Evolutionary conservation across 139 green algal genomes (phyloP).

Genomic region (Asterochloris erici): DNA sequence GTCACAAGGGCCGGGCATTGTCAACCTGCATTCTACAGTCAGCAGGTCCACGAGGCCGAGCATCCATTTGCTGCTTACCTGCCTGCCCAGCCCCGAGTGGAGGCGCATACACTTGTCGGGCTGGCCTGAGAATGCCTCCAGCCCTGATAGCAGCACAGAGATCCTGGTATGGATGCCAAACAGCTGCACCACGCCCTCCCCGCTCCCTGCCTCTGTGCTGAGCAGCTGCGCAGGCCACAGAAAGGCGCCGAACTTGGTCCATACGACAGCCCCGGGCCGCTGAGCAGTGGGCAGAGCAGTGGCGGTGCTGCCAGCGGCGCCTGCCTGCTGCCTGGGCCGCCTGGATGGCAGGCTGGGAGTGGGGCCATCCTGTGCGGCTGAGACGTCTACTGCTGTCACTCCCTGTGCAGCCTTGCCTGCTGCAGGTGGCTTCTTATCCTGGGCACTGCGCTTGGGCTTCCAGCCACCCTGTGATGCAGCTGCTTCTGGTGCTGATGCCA

Average conservation of each 20-base stretch:
- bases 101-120: background rate
- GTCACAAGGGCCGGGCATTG: background rate
- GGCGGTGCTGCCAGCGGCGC: background rate
- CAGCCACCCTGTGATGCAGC: too few relatives aligned
- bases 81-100: background rate
- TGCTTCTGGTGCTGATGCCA: too few relatives aligned
- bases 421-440: background rate
- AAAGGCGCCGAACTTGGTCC: background rate
- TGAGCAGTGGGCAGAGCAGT: background rate
- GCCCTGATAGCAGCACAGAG: background rate
- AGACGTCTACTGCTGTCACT: background rate
- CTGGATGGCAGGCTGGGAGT: too few relatives aligned
- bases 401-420: too few relatives aligned
- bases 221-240: slow-evolving; percentile 8
- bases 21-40: background rate
- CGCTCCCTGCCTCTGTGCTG: background rate
- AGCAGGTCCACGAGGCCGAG: background rate
- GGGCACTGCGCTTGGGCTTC: too few relatives aligned
- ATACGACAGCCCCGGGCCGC: background rate
- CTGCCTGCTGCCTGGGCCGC: background rate
- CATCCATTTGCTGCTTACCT: background rate
- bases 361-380: background rate
- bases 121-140: background rate
- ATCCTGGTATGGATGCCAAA: slow-evolving; percentile 14
- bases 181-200: background rate